phyloP scores from a whole-genome alignment of 805 yeast species.

The Candida anglica region DNA sequence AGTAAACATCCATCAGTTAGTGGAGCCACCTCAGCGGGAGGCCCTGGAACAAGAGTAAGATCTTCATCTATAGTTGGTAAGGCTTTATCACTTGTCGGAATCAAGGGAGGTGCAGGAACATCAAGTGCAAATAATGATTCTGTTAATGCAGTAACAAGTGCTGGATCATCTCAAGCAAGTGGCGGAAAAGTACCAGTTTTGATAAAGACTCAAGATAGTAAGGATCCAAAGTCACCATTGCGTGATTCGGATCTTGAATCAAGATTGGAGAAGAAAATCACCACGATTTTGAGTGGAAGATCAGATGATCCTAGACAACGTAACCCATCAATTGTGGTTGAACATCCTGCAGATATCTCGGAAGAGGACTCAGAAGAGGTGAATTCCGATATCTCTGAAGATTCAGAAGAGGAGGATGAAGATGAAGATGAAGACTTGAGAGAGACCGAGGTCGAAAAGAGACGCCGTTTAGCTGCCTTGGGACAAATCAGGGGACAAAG shows the following conservation, averaged over 20 bases:
- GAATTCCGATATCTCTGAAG: conserved; percentile 16
- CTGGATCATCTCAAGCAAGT: neutral
- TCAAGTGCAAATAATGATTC: neutral
- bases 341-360: conserved; percentile 5
- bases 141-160: neutral
- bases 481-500: conserved; percentile 40
- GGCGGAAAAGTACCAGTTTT: conserved; percentile 3
- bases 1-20: conserved; percentile 44
- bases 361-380: conserved; percentile 16
- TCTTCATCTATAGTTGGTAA: conserved; percentile 39
- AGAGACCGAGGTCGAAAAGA: conserved; percentile 66
- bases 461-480: conserved; percentile 57
- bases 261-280: conserved; percentile 14
- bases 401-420: conserved; percentile 15
- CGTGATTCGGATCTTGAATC: conserved; percentile 9
- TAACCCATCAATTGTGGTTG: too few relatives aligned
- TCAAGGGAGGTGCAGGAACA: conserved; percentile 20
- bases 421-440: conserved; percentile 18
- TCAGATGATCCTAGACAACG: too few relatives aligned
- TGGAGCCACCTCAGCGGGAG: conserved; percentile 3
- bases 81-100: conserved; percentile 55
- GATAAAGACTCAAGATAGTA: conserved; percentile 9
- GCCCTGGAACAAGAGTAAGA: conserved; percentile 23
- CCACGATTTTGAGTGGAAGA: conserved; percentile 10
- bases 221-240: conserved; percentile 8